Evolutionary conservation across 768 basidiomycete genomes (phyloP).

Genomic region (Crucibulum laeve): DNA sequence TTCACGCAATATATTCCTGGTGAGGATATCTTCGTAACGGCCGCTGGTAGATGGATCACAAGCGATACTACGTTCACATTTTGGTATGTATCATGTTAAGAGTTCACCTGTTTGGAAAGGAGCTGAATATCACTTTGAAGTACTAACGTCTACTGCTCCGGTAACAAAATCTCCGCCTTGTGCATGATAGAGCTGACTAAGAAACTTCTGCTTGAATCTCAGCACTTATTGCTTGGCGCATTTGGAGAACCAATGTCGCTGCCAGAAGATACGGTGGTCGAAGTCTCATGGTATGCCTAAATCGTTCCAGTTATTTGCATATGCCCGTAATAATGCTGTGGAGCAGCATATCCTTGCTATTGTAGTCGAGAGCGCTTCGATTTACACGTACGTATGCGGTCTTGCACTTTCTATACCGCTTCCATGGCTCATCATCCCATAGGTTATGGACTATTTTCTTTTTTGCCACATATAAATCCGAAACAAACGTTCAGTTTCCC

Average conservation of each 20-base stretch:
- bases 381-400: constrained; percentile 11
- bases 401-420: neutral
- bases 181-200: neutral
- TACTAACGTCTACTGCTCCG: constrained; percentile 6
- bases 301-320: neutral
- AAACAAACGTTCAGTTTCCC: constrained; percentile 11
- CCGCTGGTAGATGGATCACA: constrained; percentile 2
- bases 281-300: neutral
- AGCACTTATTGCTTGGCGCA: constrained; percentile 6
- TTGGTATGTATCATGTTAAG: neutral
- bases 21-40: neutral
- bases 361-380: constrained; percentile 12
- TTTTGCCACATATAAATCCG: constrained; percentile 6
- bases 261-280: neutral
- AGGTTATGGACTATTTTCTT: constrained; percentile 15
- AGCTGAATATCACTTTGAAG: neutral
- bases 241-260: constrained; percentile 1
- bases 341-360: constrained; percentile 8
- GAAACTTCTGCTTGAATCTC: neutral
- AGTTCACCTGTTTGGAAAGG: too few species aligned
- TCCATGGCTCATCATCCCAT: neutral
- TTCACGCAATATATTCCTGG: neutral
- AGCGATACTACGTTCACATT: constrained; percentile 4
- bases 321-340: neutral
- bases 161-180: neutral